phyloP scores from a whole-genome alignment of 805 yeast species.

The Cyberlindnera veronae region DNA sequence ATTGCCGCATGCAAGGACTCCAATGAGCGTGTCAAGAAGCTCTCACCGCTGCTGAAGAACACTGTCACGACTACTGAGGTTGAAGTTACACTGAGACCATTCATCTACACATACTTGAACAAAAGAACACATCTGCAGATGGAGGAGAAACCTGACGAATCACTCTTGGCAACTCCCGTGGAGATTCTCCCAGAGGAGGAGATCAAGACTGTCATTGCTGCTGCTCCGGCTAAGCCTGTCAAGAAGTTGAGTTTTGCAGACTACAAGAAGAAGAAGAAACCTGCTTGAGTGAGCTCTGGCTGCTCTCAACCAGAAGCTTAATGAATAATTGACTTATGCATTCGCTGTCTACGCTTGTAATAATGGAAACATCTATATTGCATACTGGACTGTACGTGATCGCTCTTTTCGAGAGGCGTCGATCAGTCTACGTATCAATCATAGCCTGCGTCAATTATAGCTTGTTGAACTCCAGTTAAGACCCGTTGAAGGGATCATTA shows the following conservation, averaged over 20 bases:
- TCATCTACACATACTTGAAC: conserved; percentile 17
- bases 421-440: too few relatives aligned
- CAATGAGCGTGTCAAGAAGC: conserved; percentile 8
- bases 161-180: conserved; percentile 29
- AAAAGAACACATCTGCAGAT: conserved; percentile 10
- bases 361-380: neutral
- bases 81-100: conserved; percentile 21
- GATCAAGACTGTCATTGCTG: neutral
- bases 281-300: conserved; percentile 14
- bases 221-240: conserved; percentile 27
- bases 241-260: conserved; percentile 75
- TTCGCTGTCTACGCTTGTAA: neutral
- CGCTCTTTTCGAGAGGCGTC: too few relatives aligned
- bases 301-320: too few relatives aligned
- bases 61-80: conserved; percentile 12
- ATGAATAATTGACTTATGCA: too few relatives aligned
- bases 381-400: too few relatives aligned
- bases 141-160: conserved; percentile 15
- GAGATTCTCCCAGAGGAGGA: conserved; percentile 11
- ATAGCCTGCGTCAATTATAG: too few relatives aligned
- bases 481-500: neutral
- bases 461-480: neutral
- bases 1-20: conserved; percentile 19
- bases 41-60: conserved; percentile 9
- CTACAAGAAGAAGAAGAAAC: conserved; percentile 54